A percentile compares a stretch with the other conserved stretches of the same genome.
Evolutionary conservation across 1,284 basidiomycete species (phyloP).

Genomic region (Ustilago esculenta): DNA sequence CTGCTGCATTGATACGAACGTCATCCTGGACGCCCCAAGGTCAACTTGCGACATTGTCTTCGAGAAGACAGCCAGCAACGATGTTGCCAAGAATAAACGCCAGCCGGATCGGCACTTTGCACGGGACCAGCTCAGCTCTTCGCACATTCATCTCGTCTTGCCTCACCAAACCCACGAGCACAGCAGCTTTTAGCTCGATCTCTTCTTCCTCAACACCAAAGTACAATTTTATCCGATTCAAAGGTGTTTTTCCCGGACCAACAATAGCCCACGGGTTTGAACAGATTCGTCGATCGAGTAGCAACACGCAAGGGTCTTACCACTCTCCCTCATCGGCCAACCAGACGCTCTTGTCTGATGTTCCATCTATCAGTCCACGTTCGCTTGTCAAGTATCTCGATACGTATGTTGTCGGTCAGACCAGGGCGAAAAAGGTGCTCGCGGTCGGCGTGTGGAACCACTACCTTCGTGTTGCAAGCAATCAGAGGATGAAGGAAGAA

Average conservation of each 20-base stretch:
- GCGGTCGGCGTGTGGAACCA: constrained; percentile 74
- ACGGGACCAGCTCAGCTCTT: too few species aligned
- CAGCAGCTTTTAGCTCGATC: background rate
- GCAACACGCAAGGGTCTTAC: constrained; percentile 16
- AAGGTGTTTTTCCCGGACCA: too few species aligned
- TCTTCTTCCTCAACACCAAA: too few species aligned
- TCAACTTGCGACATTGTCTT: too few species aligned
- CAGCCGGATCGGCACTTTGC: background rate
- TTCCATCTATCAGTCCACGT: constrained; percentile 29
- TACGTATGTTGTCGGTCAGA: constrained; percentile 90
- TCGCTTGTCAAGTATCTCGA: constrained; percentile 87
- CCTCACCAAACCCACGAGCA: too few species aligned
- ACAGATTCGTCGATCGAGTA: too few species aligned
- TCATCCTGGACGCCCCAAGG: too few species aligned
- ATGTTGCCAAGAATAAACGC: constrained; percentile 10
- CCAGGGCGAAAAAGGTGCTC: constrained; percentile 88
- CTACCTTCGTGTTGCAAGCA: constrained; percentile 33
- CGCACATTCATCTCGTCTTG: too few species aligned
- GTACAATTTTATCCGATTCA: background rate
- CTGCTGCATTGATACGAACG: too few species aligned
- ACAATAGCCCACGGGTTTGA: background rate
- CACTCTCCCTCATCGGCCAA: constrained; percentile 12
- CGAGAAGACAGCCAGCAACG: background rate
- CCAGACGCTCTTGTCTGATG: constrained; percentile 6
- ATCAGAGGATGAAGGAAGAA: constrained; percentile 32